Base-by-base conservation (phyloP, 2,329 filamentous ascomycete genomes). In the Colletotrichum salicis region DNA sequence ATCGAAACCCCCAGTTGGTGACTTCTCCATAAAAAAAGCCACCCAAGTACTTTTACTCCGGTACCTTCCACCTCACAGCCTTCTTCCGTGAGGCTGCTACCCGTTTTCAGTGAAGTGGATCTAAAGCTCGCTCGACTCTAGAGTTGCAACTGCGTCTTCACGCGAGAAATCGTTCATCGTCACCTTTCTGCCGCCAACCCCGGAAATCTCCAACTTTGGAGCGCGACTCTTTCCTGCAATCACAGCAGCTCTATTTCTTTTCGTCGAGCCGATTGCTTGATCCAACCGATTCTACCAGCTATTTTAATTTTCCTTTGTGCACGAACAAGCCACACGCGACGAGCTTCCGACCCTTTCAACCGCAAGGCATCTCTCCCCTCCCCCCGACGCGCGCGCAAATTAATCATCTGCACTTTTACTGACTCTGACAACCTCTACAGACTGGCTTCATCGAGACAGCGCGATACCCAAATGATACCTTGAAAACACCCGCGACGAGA, bases 401-500 rank as follows among this genome's bases (percentile, higher is more conserved):
- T 24, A 10, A 11, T 22, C 41, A 19, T 22, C 41, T 48, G 41
- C 19, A 48, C 10, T 33, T 22, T 19, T 27, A 51, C 67, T 74
- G 41, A 74, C 67, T 35, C 12, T 10, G 6, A 2, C 15, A 19
- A 33, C 12, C n/a, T 41, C n/a, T 52, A n/a, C 37, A 70, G 65
- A 13, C 33, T 59, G 59, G 13, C n/a, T 13, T 19, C 4, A 37
- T 11, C 54, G 10, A 59, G 37, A 33, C 3, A 24, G 27, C 33
- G 31, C 65, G 55, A 60, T 66, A 55, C 48, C 41, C 72, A 56
- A 63, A 73, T 73, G 72, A 64, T 35, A 64, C 37, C 64, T 41
- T 73, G 64, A 72, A 67, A 71, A 82, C 75, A 22, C 11, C n/a
- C 37, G n/a, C 41, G 57, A 59, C 35, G 70, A 72, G 70, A 72